Conservation (phyloP, 129 eudicot species). For the Tanacetum coccineum region DNA sequence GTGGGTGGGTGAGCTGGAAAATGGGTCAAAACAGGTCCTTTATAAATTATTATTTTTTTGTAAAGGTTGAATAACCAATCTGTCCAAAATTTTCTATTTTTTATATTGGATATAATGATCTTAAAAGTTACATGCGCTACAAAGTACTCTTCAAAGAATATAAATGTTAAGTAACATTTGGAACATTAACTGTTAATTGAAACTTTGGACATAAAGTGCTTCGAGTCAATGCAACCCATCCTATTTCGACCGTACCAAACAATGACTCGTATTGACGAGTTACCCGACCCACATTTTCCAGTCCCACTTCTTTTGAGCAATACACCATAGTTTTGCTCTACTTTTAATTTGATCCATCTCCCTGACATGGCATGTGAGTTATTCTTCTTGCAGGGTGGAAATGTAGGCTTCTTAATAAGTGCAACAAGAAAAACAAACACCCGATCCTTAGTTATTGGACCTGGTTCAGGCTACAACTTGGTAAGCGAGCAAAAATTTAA, state of each 20-base stretch:
- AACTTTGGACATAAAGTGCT: too few relatives aligned
- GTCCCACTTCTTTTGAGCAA: too few relatives aligned
- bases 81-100: not conserved
- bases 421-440: slow-evolving; percentile 51
- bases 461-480: slow-evolving; percentile 92
- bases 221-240: too few relatives aligned
- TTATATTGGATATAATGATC: not conserved
- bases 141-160: too few relatives aligned
- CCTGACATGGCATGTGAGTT: not conserved
- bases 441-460: slow-evolving; percentile 73
- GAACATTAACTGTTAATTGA: too few relatives aligned
- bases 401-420: slow-evolving; percentile 74
- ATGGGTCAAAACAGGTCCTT: not conserved
- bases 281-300: too few relatives aligned
- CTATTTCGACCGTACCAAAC: too few relatives aligned
- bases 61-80: not conserved
- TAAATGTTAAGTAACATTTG: too few relatives aligned
- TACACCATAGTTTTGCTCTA: not conserved
- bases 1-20: not conserved
- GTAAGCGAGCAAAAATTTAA: slow-evolving; percentile 32
- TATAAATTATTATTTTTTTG: too few relatives aligned
- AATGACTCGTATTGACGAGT: too few relatives aligned
- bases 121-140: not conserved
- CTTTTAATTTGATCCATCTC: not conserved
- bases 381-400: slow-evolving; percentile 49